These are phyloP conservation scores for Chlamydomonas incerta DNA, from an alignment of 139 green algal genomes.

Conservation along the genomic window DNA sequence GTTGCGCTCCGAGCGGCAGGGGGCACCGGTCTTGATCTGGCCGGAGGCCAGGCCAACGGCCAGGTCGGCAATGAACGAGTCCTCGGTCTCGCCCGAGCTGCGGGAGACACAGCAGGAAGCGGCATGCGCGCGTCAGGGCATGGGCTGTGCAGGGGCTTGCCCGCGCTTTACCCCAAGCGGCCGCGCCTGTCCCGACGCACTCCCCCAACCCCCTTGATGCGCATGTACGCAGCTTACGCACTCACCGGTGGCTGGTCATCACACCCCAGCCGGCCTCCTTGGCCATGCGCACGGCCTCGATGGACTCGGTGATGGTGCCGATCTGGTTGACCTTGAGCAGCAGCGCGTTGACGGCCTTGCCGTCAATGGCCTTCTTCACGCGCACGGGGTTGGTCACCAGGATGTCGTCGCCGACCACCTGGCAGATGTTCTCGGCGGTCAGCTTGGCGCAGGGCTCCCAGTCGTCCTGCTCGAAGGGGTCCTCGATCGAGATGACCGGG, in stretches of 20 bases:
- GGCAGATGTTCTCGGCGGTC: constrained; percentile 81
- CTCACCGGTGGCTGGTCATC: constrained; percentile 93
- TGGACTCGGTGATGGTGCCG: constrained; percentile 94
- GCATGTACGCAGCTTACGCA: too few relatives aligned
- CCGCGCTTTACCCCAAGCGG: too few relatives aligned
- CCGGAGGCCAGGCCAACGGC: constrained; percentile 95
- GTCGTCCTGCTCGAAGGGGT: constrained; percentile 99
- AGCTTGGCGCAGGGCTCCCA: constrained; percentile 86
- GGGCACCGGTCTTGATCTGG: constrained; percentile 99
- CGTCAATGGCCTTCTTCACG: constrained; percentile 94
- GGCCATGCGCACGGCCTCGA: constrained; percentile 92
- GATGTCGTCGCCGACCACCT: constrained; percentile 98
- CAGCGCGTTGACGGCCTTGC: constrained; percentile 95
- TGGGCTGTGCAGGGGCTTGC: too few relatives aligned
- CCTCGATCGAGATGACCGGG: constrained; percentile 97
- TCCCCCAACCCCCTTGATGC: too few relatives aligned
- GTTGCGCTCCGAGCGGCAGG: constrained; percentile 93
- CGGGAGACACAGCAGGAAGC: too few relatives aligned
- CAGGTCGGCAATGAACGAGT: constrained; percentile 99
- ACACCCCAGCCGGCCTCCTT: constrained; percentile 98
- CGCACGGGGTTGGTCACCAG: constrained; percentile 97
- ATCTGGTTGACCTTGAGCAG: constrained; percentile 99
- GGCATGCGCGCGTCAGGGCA: too few relatives aligned
- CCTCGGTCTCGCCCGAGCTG: constrained; percentile 94
- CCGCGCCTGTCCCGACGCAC: too few relatives aligned